phyloP scores from a whole-genome alignment of 1,284 basidiomycete genomes.

The Rhodotorula sp. region DNA sequence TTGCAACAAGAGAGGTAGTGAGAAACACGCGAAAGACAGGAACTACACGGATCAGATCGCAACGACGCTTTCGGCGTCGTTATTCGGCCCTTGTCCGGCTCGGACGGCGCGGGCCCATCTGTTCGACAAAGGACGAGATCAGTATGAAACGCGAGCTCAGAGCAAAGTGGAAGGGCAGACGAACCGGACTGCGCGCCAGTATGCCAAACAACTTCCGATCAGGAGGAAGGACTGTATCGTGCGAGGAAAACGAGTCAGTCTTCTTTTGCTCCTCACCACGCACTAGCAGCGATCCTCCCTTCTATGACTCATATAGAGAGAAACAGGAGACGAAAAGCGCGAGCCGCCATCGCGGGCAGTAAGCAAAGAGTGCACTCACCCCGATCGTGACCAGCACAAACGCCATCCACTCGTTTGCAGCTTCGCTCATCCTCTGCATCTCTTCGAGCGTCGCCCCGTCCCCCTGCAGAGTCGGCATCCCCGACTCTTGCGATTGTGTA shows the following conservation, averaged over 20 bases:
- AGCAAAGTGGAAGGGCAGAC: background rate
- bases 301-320: no score
- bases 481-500: background rate
- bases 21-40: background rate
- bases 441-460: constrained; percentile 14
- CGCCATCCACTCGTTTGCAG: constrained; percentile 39
- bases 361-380: background rate
- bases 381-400: constrained; percentile 34
- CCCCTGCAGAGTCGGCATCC: constrained; percentile 31
- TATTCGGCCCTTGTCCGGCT: constrained; percentile 20
- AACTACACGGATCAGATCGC: constrained; percentile 8
- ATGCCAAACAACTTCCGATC: constrained; percentile 30
- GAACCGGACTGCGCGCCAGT: constrained; percentile 39
- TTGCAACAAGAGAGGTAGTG: no score
- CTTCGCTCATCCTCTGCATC: constrained; percentile 20
- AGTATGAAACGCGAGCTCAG: background rate
- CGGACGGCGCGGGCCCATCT: constrained; percentile 30
- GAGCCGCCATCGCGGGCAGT: background rate
- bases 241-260: background rate
- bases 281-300: background rate
- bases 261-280: background rate
- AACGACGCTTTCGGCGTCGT: constrained; percentile 17
- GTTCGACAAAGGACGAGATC: background rate
- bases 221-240: constrained; percentile 30
- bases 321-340: no score